A percentile compares a stretch with the other conserved stretches of the same genome.
Conservation (phyloP, 2,329 filamentous ascomycete genomes). For the Scopulariopsis brevicaulis region DNA sequence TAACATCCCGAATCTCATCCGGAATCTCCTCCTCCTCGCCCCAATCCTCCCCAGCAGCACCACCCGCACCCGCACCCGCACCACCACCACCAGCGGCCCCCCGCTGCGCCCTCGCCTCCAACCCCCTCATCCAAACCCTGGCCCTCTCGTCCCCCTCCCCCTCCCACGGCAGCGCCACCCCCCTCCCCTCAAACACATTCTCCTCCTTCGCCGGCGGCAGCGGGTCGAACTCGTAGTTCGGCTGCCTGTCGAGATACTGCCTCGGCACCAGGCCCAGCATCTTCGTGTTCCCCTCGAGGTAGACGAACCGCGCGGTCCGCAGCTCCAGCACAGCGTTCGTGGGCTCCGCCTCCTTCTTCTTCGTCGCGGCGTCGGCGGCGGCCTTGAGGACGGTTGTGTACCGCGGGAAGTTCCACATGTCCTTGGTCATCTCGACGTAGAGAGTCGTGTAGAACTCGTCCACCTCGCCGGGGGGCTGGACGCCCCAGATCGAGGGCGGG, state of each 20-base stretch:
- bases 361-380: neutral
- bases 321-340: slow-evolving; percentile 25
- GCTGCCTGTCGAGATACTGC: slow-evolving; percentile 48
- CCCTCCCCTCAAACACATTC: slow-evolving; percentile 36
- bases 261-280: slow-evolving; percentile 61
- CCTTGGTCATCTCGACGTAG: slow-evolving; percentile 66
- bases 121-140: neutral
- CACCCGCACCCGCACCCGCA: neutral
- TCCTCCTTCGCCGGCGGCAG: slow-evolving; percentile 54
- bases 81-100: neutral
- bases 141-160: neutral
- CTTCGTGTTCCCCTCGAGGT: slow-evolving; percentile 62
- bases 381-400: slow-evolving; percentile 52
- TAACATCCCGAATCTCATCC: neutral
- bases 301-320: slow-evolving; percentile 61
- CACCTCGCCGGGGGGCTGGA: slow-evolving; percentile 52
- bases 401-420: slow-evolving; percentile 76
- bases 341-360: neutral
- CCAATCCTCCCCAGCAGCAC: neutral
- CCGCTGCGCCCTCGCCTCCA: neutral
- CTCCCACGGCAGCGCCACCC: slow-evolving; percentile 30
- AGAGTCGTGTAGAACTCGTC: slow-evolving; percentile 58
- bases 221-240: slow-evolving; percentile 71
- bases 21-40: neutral
- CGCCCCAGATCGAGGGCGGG: slow-evolving; percentile 75